Conservation (phyloP, 139 green algal genomes). For the Chlamydomonas sp. region DNA sequence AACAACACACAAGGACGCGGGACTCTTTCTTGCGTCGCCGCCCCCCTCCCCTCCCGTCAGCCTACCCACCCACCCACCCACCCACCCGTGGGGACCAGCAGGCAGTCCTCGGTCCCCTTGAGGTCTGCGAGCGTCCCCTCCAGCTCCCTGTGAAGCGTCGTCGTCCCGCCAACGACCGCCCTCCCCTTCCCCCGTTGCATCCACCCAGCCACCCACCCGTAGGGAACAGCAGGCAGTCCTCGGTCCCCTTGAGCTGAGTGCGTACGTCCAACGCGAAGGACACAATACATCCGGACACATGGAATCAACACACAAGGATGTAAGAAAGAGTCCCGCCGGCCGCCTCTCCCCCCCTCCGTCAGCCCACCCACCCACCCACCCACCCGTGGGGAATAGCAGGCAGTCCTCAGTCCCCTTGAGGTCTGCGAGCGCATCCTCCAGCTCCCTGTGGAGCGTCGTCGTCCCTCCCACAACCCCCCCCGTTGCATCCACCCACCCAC, state of each 20-base stretch:
- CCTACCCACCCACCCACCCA: neutral
- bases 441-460: conserved; percentile 60
- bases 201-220: conserved; percentile 66
- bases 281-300: too few relatives aligned
- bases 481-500: too few relatives aligned
- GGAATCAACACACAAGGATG: neutral
- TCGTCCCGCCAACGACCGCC: conserved; percentile 82
- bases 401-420: conserved; percentile 47
- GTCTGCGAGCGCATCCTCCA: conserved; percentile 73
- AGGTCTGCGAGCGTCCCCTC: conserved; percentile 74
- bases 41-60: neutral
- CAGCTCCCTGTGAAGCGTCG: conserved; percentile 60
- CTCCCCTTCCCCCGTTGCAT: too few relatives aligned
- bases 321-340: too few relatives aligned
- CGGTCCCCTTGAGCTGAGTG: conserved; percentile 65
- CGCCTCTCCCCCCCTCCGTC: too few relatives aligned
- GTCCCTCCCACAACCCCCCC: conserved; percentile 90
- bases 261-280: too few relatives aligned
- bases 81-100: conserved; percentile 71
- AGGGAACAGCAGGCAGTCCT: conserved; percentile 77
- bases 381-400: conserved; percentile 61
- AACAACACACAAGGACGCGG: neutral
- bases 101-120: conserved; percentile 67
- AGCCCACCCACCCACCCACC: neutral
- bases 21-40: too few relatives aligned